Base-by-base conservation (phyloP, 148 eudicot species). In the Euryodendron excelsum region DNA sequence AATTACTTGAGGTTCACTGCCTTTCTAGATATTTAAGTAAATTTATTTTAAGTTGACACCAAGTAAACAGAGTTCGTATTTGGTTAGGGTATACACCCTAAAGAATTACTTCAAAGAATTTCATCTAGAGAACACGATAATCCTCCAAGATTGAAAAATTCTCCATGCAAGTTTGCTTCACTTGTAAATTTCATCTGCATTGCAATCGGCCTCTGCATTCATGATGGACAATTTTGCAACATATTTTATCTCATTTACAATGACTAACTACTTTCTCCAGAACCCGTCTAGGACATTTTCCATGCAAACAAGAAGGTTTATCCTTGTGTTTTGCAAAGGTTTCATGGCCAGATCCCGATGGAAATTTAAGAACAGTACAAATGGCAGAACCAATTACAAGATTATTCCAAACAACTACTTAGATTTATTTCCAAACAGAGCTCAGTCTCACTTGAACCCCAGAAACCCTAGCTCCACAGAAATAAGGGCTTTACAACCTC, bases 391-490 rank as follows among this genome's bases (percentile, higher is more conserved):
- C 12, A 50, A 48, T 6, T 50, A 17, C 5, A 31, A 28, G 25
- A 5, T 21, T 50, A 4, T 9, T 21, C 28, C 72, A n/a, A 41
- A 21, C 72, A 68, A 37, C 50, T 9, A 39, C 39, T 63, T 15
- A 4, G 1, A 27, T 15, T 15, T 33, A 14, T 17, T 7, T 68
- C 21, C 5, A 20, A 50, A 30, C 37, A 21, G 20, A 50, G n/a
- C 52, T 36, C 45, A 31, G 28, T 9, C 27, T 33, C 3, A 10
- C 27, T 31, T 4, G 30, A 72, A 72, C 64, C 34, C 5, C 52
- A 23, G 12, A 56, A 74, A 74, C 52, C 77, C 77, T 74, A 74
- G 21, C 33, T 74, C 33, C 50, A 59, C 13, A 39, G 7, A 37
- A 74, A 36, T 39, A 59, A 74, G 37, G 8, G n/a, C 34, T 14